These are phyloP conservation scores for Alternaria viburni DNA, from an alignment of 2,329 filamentous ascomycete species.

Conservation along the genomic window DNA sequence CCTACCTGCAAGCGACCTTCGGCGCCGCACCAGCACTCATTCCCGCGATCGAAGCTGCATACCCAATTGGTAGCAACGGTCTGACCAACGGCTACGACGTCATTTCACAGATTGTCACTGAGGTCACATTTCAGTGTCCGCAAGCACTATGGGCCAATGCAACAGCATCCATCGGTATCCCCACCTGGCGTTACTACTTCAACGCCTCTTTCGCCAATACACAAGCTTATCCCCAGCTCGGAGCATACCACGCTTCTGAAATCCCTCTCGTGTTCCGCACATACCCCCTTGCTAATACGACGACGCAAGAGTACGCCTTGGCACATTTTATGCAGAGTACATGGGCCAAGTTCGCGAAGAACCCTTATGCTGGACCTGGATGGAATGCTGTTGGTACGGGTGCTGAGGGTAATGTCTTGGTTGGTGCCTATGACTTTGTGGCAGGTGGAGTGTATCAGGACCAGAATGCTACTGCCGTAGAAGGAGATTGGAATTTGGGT, in stretches of 20 bases:
- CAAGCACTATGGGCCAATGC: slow-evolving; percentile 32
- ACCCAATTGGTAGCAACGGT: slow-evolving; percentile 23
- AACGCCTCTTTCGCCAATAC: slow-evolving; percentile 39
- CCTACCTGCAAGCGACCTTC: slow-evolving; percentile 25
- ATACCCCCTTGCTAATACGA: slow-evolving; percentile 20
- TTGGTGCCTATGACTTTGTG: slow-evolving; percentile 16
- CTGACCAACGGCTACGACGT: slow-evolving; percentile 24
- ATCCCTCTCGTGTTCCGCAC: slow-evolving; percentile 33
- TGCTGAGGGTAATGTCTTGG: slow-evolving; percentile 13
- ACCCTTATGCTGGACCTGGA: slow-evolving; percentile 30
- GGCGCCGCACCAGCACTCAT: slow-evolving; percentile 16
- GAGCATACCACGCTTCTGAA: slow-evolving; percentile 33
- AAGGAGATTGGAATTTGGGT: slow-evolving; percentile 23
- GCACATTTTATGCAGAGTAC: slow-evolving; percentile 26
- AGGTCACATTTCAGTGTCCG: slow-evolving; percentile 28
- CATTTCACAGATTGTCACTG: slow-evolving; percentile 23
- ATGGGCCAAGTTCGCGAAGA: slow-evolving; percentile 39
- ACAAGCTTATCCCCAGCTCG: slow-evolving; percentile 15
- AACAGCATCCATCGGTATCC: slow-evolving; percentile 25
- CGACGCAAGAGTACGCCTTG: slow-evolving; percentile 27
- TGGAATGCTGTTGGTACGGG: slow-evolving; percentile 33
- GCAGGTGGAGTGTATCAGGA: slow-evolving; percentile 11
- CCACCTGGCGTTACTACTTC: slow-evolving; percentile 38
- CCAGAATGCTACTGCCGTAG: slow-evolving; percentile 3
- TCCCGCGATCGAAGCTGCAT: slow-evolving; percentile 24